phyloP scores from a whole-genome alignment of 192 early-diverging fungal genomes.

The Dimargaris xerosporica region DNA sequence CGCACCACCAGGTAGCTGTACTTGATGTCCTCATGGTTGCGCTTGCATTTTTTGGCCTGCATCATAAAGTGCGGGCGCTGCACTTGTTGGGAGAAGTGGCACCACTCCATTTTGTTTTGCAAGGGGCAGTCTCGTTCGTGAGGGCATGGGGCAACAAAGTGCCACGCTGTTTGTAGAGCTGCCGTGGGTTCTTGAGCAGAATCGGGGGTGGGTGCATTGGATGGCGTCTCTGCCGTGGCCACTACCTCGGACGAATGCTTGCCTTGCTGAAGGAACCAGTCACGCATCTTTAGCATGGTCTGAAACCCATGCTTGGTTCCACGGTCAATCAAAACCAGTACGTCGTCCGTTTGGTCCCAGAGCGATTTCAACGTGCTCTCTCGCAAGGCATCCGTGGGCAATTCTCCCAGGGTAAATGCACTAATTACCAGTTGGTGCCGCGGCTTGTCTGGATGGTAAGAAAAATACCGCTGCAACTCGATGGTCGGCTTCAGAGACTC shows the following conservation, averaged over 20 bases:
- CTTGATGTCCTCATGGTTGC: conserved; percentile 52
- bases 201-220: too few relatives aligned
- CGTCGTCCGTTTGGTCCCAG: conserved; percentile 66
- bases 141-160: conserved; percentile 74
- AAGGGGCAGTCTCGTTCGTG: conserved; percentile 63
- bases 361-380: conserved; percentile 46
- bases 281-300: conserved; percentile 47
- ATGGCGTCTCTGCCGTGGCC: too few relatives aligned
- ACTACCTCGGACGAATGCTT: conserved; percentile 12
- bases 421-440: conserved; percentile 57
- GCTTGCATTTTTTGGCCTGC: conserved; percentile 45
- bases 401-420: conserved; percentile 55
- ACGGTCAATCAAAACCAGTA: conserved; percentile 69
- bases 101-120: conserved; percentile 41
- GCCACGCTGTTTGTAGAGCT: conserved; percentile 11
- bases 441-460: conserved; percentile 22
- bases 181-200: conserved; percentile 10
- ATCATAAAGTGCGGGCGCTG: conserved; percentile 50
- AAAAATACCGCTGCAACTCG: conserved; percentile 44
- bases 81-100: conserved; percentile 68
- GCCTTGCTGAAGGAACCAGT: conserved; percentile 39
- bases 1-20: conserved; percentile 69
- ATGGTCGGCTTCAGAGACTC: conserved; percentile 13
- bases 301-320: conserved; percentile 58
- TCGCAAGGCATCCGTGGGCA: conserved; percentile 48